phyloP scores from a whole-genome alignment of 352 stramenopile species.

The Globisporangium barbulae region DNA sequence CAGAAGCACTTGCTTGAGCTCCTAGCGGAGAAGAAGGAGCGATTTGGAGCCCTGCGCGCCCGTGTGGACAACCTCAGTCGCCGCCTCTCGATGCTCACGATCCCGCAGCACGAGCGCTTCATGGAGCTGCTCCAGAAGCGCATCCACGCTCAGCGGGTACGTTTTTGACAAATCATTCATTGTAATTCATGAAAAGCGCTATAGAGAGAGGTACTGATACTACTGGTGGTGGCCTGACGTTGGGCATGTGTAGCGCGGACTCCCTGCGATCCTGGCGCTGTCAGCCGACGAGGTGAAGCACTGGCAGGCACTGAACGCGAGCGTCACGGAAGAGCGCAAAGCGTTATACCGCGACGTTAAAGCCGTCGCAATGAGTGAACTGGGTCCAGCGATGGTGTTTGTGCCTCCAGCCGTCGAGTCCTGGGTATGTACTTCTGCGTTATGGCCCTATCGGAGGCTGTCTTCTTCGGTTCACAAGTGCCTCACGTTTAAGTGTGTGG shows the following conservation, averaged over 20 bases:
- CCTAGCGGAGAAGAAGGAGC: conserved; percentile 25
- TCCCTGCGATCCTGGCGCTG: conserved; percentile 55
- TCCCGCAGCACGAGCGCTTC: conserved; percentile 53
- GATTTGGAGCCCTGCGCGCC: conserved; percentile 15
- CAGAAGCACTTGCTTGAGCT: conserved; percentile 34
- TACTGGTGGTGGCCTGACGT: not conserved
- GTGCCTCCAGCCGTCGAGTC: conserved; percentile 20
- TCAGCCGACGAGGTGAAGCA: conserved; percentile 31
- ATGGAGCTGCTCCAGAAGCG: conserved; percentile 44
- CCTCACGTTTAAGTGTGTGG: not conserved
- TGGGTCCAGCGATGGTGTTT: conserved; percentile 13
- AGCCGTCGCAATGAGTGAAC: conserved; percentile 23
- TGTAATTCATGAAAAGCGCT: too few relatives aligned
- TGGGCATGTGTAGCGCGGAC: conserved; percentile 31
- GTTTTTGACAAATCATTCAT: not conserved
- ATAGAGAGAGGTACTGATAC: not conserved
- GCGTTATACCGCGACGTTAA: conserved; percentile 19
- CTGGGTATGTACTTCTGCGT: conserved; percentile 23
- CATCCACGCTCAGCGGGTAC: conserved; percentile 38
- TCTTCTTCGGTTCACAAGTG: not conserved
- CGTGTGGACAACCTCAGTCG: conserved; percentile 30
- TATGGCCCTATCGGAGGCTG: not conserved
- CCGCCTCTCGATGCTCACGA: conserved; percentile 43
- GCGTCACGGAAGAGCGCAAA: conserved; percentile 39
- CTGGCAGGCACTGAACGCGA: conserved; percentile 36